A percentile compares a stretch with the other conserved stretches of the same genome.
Conservation (phyloP, 2,329 filamentous ascomycete genomes). For the Colletotrichum gigasporum region DNA sequence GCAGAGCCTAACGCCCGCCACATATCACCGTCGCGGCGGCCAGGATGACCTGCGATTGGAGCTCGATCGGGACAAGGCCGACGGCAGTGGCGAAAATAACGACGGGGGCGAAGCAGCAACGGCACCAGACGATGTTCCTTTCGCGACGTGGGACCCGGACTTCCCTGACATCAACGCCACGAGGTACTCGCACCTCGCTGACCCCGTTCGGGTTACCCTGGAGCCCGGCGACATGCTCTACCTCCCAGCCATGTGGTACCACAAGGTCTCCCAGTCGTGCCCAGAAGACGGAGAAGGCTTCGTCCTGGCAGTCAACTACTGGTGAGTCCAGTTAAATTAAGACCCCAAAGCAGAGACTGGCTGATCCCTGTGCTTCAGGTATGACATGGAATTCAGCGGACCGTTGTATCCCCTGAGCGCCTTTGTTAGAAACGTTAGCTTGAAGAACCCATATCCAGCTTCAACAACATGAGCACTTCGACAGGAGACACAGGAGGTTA, state of each 20-base stretch:
- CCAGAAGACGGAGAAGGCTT: slow-evolving; percentile 75
- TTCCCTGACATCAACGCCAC: slow-evolving; percentile 58
- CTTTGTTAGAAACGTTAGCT: slow-evolving; percentile 59
- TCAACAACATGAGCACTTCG: neutral
- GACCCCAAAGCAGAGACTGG: too few relatives aligned
- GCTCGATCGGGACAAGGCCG: slow-evolving; percentile 41
- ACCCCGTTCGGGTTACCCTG: slow-evolving; percentile 73
- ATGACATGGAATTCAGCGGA: slow-evolving; percentile 81
- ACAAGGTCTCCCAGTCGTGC: slow-evolving; percentile 81
- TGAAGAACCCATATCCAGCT: neutral
- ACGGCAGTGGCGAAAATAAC: slow-evolving; percentile 45
- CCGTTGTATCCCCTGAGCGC: slow-evolving; percentile 70
- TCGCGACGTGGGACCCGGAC: slow-evolving; percentile 81
- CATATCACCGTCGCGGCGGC: slow-evolving; percentile 59
- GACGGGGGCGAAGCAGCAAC: slow-evolving; percentile 32
- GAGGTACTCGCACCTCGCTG: slow-evolving; percentile 66
- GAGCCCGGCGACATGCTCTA: slow-evolving; percentile 83
- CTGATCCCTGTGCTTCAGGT: slow-evolving; percentile 61
- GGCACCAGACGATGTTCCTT: slow-evolving; percentile 59
- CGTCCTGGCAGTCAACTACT: slow-evolving; percentile 85
- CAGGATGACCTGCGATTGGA: slow-evolving; percentile 30
- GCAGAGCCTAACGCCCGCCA: slow-evolving; percentile 62
- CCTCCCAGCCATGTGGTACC: slow-evolving; percentile 82
- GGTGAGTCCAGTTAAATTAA: too few relatives aligned
- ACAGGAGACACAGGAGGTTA: neutral